Conservation (phyloP, 2,329 filamentous ascomycete genomes). For the Aspergillus novofumigatus region DNA sequence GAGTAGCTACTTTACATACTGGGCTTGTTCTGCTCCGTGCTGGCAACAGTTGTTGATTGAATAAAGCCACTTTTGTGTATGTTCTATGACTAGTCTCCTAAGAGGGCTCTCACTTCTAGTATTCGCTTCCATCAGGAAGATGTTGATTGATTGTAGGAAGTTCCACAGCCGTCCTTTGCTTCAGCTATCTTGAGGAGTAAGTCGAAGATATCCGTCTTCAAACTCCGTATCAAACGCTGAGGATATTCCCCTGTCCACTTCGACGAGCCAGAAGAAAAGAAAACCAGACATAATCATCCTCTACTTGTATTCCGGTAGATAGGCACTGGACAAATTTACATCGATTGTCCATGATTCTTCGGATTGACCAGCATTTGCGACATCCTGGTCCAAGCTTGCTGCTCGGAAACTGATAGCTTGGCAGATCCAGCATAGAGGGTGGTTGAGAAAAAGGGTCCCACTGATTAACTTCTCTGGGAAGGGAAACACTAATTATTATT, state of each 20-base stretch:
- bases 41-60: no score
- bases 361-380: background rate
- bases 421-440: background rate
- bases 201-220: background rate
- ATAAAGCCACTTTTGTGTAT: no score
- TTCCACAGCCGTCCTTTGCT: background rate
- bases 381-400: background rate
- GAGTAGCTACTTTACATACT: no score
- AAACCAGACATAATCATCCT: conserved; percentile 4
- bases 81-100: no score
- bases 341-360: background rate
- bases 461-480: conserved; percentile 19
- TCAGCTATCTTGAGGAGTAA: background rate
- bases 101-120: no score
- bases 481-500: conserved; percentile 12
- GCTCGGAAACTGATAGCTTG: background rate
- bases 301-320: background rate
- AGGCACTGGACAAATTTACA: no score
- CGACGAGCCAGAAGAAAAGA: background rate
- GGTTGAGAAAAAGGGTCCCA: conserved; percentile 16
- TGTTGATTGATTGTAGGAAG: background rate
- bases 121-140: background rate
- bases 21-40: no score
- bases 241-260: background rate
- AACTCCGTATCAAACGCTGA: background rate